A percentile compares a stretch with the other conserved stretches of the same genome.
phyloP scores from a whole-genome alignment of 2,329 filamentous ascomycete species.

The Diaporthe helianthi region DNA sequence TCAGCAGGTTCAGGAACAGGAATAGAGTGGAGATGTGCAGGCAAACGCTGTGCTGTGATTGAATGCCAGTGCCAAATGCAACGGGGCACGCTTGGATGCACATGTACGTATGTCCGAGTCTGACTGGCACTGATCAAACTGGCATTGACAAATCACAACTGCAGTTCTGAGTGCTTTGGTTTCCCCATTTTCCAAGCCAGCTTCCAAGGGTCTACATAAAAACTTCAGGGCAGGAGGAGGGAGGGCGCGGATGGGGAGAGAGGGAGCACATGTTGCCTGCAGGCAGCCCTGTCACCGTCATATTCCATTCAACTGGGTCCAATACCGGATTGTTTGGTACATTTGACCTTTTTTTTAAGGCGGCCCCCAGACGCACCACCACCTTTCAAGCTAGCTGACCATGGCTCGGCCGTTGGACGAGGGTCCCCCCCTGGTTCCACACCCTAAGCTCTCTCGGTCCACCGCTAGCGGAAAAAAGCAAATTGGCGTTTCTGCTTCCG shows the following conservation, averaged over 20 bases:
- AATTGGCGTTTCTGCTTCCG: constrained; percentile 16
- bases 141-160: constrained; percentile 25
- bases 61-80: constrained; percentile 14
- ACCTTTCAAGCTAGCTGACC: neutral
- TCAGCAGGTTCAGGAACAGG: constrained; percentile 18
- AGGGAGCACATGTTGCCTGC: no score
- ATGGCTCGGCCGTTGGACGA: constrained; percentile 25
- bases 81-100: constrained; percentile 9
- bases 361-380: neutral
- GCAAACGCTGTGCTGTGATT: neutral
- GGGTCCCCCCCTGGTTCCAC: constrained; percentile 12
- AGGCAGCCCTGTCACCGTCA: constrained; percentile 12
- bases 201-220: neutral
- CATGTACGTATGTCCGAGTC: constrained; percentile 7
- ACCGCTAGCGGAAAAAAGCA: constrained; percentile 19
- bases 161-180: neutral
- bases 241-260: neutral
- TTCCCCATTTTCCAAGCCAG: no score
- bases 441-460: constrained; percentile 2
- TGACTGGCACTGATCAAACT: constrained; percentile 11
- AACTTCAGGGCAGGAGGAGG: neutral
- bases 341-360: neutral
- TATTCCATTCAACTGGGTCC: neutral
- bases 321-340: neutral
- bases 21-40: constrained; percentile 18